A percentile compares a stretch with the other conserved stretches of the same genome.
Evolutionary conservation across 352 stramenopile species (phyloP).

Genomic region (Plasmopara halstedii): DNA sequence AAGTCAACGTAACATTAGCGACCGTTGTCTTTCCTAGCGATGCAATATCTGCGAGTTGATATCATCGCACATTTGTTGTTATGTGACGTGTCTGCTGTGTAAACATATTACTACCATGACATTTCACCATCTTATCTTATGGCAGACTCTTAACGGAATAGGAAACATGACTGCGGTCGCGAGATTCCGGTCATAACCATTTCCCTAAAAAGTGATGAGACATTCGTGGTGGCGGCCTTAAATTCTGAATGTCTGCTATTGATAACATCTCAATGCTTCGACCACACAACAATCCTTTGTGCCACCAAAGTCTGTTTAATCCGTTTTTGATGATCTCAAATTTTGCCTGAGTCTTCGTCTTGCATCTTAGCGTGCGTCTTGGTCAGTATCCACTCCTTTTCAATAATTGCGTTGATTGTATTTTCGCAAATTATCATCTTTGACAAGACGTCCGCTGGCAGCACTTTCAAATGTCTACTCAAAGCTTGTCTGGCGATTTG

Average conservation of each 20-base stretch:
- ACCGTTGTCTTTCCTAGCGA: background rate
- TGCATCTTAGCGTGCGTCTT: conserved; percentile 43
- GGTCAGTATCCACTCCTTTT: conserved; percentile 47
- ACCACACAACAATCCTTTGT: conserved; percentile 2
- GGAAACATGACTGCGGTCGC: background rate
- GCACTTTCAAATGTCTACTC: conserved; percentile 48
- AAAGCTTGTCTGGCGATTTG: conserved; percentile 47
- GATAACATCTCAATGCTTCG: background rate
- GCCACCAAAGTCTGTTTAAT: conserved; percentile 43
- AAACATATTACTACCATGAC: conserved; percentile 14
- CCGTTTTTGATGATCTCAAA: conserved; percentile 36
- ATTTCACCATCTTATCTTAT: background rate
- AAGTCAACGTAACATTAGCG: conserved; percentile 26
- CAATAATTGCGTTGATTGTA: conserved; percentile 36
- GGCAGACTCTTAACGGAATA: background rate
- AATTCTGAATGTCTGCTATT: background rate
- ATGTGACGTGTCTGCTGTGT: conserved; percentile 8
- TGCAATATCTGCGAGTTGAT: background rate
- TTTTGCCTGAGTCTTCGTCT: conserved; percentile 22
- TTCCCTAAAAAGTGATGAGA: too few species aligned
- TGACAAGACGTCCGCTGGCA: conserved; percentile 43
- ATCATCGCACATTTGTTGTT: too few species aligned
- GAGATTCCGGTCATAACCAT: background rate
- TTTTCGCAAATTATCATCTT: conserved; percentile 53
- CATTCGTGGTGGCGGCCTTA: too few species aligned